Percentiles rank a stretch among this genome's conserved stretches.
Evolutionary conservation across 495 filamentous ascomycete species (phyloP).

Genomic region (Melanomma pulvis-pyrius): DNA sequence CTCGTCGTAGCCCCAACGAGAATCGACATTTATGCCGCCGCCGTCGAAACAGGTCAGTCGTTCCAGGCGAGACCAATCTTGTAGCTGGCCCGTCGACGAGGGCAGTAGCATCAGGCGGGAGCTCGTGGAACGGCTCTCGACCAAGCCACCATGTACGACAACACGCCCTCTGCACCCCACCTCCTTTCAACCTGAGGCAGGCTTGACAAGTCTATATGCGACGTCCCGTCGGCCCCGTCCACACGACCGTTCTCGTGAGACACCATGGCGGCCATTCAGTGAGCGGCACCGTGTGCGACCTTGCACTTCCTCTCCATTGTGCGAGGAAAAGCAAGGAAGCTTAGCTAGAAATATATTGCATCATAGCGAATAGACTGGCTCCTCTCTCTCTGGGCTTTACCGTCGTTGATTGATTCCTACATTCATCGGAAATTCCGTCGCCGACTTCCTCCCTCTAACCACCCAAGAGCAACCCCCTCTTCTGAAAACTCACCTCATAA

Average conservation of each 20-base stretch:
- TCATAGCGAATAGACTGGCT: no score
- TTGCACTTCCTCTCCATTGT: not conserved
- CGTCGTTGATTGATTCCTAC: no score
- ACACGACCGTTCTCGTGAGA: not conserved
- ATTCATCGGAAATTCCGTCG: no score
- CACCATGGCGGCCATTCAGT: not conserved
- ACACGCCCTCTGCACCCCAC: not conserved
- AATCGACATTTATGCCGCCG: not conserved
- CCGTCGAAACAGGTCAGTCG: not conserved
- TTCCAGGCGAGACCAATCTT: not conserved
- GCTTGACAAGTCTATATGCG: not conserved
- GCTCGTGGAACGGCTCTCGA: not conserved
- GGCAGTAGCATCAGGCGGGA: not conserved
- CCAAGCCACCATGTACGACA: not conserved
- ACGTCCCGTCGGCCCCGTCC: not conserved
- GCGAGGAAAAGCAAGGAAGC: not conserved
- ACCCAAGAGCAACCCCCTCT: no score
- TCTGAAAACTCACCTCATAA: no score
- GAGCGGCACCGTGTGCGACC: not conserved
- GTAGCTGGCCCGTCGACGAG: not conserved
- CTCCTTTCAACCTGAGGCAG: not conserved
- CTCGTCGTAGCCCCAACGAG: not conserved
- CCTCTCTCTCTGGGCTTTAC: no score
- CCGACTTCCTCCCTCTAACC: no score
- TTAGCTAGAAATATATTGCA: no score